phyloP scores from a whole-genome alignment of 495 filamentous ascomycete genomes.

The Hyaloscypha finlandica region DNA sequence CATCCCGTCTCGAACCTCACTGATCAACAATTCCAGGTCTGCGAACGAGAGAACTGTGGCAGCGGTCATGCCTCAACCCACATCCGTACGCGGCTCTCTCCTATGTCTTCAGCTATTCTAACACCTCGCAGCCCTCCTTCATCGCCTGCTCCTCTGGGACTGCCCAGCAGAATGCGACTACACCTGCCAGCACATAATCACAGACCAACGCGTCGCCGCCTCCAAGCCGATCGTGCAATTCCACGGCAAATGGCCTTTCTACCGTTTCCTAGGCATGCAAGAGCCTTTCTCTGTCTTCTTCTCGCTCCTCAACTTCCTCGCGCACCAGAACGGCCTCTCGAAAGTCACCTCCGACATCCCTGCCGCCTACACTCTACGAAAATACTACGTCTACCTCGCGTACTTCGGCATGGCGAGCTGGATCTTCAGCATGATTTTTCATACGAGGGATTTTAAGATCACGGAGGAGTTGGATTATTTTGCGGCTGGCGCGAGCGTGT shows the following conservation, averaged over 20 bases:
- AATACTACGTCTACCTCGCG: conserved; percentile 79
- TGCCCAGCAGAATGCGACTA: conserved; percentile 97
- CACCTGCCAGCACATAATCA: conserved; percentile 94
- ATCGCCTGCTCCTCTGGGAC: conserved; percentile 71
- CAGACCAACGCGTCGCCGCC: conserved; percentile 66
- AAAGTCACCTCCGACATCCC: conserved; percentile 71
- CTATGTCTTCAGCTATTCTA: conserved; percentile 12
- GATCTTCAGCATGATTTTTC: conserved; percentile 88
- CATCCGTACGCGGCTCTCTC: conserved; percentile 46
- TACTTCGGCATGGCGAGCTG: conserved; percentile 82
- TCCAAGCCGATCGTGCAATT: conserved; percentile 78
- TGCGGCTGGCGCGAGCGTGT: conserved; percentile 84
- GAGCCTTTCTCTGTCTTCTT: conserved; percentile 94
- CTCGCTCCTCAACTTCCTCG: conserved; percentile 83
- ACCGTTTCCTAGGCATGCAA: conserved; percentile 85
- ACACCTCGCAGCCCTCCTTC: conserved; percentile 58
- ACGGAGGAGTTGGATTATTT: conserved; percentile 98
- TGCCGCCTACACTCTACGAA: conserved; percentile 68
- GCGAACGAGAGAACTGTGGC: conserved; percentile 76
- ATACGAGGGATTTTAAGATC: conserved; percentile 77
- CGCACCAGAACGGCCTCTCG: conserved; percentile 78
- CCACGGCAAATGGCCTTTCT: conserved; percentile 99
- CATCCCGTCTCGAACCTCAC: not conserved
- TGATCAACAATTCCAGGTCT: conserved; percentile 58
- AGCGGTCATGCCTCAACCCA: conserved; percentile 52